Evolutionary conservation across 2,329 filamentous ascomycete genomes (phyloP).

Genomic region (Parastagonospora nodorum): DNA sequence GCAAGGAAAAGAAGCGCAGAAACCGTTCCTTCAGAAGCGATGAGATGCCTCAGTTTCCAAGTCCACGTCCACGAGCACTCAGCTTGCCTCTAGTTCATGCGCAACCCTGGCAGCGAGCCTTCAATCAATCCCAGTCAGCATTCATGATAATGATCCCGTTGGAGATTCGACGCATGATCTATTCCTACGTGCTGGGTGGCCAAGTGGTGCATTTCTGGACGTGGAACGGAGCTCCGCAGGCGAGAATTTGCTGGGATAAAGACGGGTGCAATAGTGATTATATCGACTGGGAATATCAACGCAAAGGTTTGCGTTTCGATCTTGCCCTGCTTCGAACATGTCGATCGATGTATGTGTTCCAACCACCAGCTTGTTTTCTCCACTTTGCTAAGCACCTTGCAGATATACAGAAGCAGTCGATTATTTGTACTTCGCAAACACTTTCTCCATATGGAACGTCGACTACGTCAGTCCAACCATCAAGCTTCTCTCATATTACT

Average conservation of each 20-base stretch:
- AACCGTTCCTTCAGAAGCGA: background rate
- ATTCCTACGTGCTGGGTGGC: slow-evolving; percentile 17
- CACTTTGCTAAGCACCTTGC: slow-evolving; percentile 1
- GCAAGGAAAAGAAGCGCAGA: background rate
- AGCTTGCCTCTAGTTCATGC: slow-evolving; percentile 12
- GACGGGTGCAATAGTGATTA: background rate
- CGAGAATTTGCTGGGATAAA: slow-evolving; percentile 6
- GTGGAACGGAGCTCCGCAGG: slow-evolving; percentile 8
- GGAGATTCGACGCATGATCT: slow-evolving; percentile 28
- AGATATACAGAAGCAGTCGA: slow-evolving; percentile 34
- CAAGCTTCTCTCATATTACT: slow-evolving; percentile 21
- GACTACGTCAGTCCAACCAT: slow-evolving; percentile 15
- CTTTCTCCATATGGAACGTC: slow-evolving; percentile 20
- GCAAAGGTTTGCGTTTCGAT: slow-evolving; percentile 5
- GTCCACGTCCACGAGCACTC: slow-evolving; percentile 20
- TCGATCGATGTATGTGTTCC: slow-evolving; percentile 23
- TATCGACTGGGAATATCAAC: background rate
- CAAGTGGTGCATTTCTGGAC: slow-evolving; percentile 13
- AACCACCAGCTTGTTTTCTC: no score
- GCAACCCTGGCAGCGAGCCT: slow-evolving; percentile 13
- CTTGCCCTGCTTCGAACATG: slow-evolving; percentile 22
- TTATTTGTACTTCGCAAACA: slow-evolving; percentile 24
- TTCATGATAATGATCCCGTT: slow-evolving; percentile 25
- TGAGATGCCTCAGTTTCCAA: slow-evolving; percentile 16
- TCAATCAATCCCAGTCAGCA: slow-evolving; percentile 19